phyloP scores from a whole-genome alignment of 257 asterid genomes.

The Nicotiana attenuata region DNA sequence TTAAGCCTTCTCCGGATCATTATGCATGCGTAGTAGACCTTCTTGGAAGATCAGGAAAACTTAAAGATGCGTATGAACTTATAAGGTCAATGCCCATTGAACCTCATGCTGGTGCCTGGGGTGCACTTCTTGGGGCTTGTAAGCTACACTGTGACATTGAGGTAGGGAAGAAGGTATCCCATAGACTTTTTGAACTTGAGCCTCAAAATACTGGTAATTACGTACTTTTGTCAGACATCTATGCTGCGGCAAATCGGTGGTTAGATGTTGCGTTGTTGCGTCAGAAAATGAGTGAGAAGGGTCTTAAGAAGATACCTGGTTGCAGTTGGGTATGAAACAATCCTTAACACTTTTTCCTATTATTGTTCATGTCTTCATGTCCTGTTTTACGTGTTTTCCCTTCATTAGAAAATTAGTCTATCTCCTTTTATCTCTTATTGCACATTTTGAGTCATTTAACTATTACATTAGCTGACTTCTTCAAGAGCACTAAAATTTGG shows the following conservation, averaged over 20 bases:
- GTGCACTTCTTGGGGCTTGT: conserved; percentile 78
- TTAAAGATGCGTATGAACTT: conserved; percentile 67
- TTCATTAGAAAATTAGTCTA: neutral
- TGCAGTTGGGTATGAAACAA: conserved; percentile 30
- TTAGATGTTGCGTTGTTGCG: conserved; percentile 47
- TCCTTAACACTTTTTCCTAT: neutral
- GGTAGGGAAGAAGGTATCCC: conserved; percentile 49
- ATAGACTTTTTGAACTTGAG: conserved; percentile 56
- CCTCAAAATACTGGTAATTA: conserved; percentile 59
- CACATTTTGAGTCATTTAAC: neutral
- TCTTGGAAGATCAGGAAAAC: conserved; percentile 70
- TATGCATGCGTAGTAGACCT: conserved; percentile 69
- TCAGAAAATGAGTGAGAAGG: conserved; percentile 47
- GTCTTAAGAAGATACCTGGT: conserved; percentile 58
- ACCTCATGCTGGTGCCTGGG: conserved; percentile 77
- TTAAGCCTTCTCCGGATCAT: conserved; percentile 62
- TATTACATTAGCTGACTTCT: neutral
- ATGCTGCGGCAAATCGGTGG: conserved; percentile 64
- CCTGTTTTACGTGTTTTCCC: neutral
- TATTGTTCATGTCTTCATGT: neutral
- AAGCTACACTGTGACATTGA: conserved; percentile 48
- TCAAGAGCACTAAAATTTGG: neutral
- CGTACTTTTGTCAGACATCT: conserved; percentile 54
- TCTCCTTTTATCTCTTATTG: neutral
- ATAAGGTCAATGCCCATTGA: conserved; percentile 47